A percentile compares a stretch with the other conserved stretches of the same genome.
Conservation (phyloP, 2,329 filamentous ascomycete species). For the Nakataea oryzae region DNA sequence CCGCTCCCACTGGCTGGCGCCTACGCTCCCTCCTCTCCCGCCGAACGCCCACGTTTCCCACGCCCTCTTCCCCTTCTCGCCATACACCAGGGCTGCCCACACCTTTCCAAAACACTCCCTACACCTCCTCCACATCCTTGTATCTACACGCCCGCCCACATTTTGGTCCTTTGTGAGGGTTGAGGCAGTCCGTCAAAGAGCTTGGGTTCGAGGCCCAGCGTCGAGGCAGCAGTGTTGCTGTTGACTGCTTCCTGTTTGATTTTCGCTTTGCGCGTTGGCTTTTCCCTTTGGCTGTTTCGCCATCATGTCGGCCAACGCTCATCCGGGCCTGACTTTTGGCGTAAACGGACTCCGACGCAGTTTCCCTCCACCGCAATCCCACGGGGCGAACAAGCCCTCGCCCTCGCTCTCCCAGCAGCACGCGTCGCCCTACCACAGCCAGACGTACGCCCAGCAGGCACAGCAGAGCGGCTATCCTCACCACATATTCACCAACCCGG, state of each 20-base stretch:
- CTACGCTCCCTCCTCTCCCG: background rate
- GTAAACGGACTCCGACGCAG: conserved; percentile 35
- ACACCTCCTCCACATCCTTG: conserved; percentile 9
- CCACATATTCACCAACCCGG: conserved; percentile 38
- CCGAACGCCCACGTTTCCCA: background rate
- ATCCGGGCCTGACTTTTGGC: conserved; percentile 42
- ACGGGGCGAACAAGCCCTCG: conserved; percentile 43
- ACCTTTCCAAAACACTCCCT: conserved; percentile 6
- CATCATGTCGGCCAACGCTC: conserved; percentile 31
- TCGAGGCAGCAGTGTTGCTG: conserved; percentile 6
- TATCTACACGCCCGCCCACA: conserved; percentile 8
- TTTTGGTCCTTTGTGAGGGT: background rate
- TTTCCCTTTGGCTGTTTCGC: conserved; percentile 1
- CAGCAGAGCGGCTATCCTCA: conserved; percentile 36
- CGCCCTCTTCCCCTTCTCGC: background rate
- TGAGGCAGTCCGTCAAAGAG: conserved; percentile 9
- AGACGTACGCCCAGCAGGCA: conserved; percentile 39
- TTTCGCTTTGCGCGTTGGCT: background rate
- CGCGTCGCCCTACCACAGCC: conserved; percentile 43
- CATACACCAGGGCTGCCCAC: conserved; percentile 6
- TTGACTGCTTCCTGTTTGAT: conserved; percentile 1
- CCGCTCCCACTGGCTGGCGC: background rate
- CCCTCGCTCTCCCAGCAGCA: conserved; percentile 37
- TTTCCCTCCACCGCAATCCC: conserved; percentile 36
- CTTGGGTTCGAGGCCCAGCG: conserved; percentile 14